Conservation (phyloP, 305 asterid species). For the Fraxinus baroniana region DNA sequence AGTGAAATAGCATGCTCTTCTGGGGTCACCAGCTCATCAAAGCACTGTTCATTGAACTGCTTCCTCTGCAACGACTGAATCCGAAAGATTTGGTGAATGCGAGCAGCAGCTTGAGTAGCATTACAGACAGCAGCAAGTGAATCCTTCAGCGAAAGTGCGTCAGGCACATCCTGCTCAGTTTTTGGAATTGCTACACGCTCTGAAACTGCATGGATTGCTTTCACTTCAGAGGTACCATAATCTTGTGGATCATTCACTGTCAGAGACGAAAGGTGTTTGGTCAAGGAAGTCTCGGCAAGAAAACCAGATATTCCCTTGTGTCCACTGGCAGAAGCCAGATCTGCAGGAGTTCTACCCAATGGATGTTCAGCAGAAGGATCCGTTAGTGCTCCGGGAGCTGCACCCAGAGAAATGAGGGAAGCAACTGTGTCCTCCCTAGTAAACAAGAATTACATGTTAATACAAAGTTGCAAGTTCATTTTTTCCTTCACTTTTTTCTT, state of each 20-base stretch:
- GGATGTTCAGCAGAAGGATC: conserved; percentile 78
- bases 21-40: conserved; percentile 37
- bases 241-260: conserved; percentile 51
- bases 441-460: conserved; percentile 27
- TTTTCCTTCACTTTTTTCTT: background rate
- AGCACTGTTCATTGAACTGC: conserved; percentile 46
- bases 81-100: conserved; percentile 84
- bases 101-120: conserved; percentile 95
- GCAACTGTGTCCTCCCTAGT: conserved; percentile 85
- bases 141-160: conserved; percentile 72
- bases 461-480: background rate
- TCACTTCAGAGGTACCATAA: conserved; percentile 37
- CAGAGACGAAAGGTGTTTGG: conserved; percentile 60
- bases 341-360: conserved; percentile 75
- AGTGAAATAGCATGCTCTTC: conserved; percentile 64
- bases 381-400: conserved; percentile 70
- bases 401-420: conserved; percentile 78
- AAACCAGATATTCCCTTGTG: conserved; percentile 97
- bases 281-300: conserved; percentile 79
- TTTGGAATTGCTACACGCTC: conserved; percentile 66
- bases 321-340: conserved; percentile 83
- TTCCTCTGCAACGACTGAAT: conserved; percentile 87
- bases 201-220: conserved; percentile 54
- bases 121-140: conserved; percentile 89
- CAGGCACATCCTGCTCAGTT: conserved; percentile 60